Evolutionary conservation across 1,284 basidiomycete species (phyloP).

Genomic region (Sporisorium scitamineum): DNA sequence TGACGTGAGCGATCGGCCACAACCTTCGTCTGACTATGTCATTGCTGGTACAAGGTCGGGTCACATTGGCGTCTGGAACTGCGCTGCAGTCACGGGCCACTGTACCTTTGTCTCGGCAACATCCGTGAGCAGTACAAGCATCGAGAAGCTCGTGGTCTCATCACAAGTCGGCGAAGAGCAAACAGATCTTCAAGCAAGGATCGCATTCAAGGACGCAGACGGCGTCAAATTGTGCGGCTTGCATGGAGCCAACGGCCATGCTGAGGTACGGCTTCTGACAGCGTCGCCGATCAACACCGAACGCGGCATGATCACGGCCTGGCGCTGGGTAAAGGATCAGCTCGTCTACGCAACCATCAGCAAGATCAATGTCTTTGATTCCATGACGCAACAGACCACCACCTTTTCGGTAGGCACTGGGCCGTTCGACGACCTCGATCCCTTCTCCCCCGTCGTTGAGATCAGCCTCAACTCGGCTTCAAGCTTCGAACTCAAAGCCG

Average conservation of each 20-base stretch:
- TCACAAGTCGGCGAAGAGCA: background rate
- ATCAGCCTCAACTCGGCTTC: slow-evolving; percentile 8
- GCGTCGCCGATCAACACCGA: slow-evolving; percentile 4
- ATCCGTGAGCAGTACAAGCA: slow-evolving; percentile 21
- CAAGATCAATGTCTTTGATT: slow-evolving; percentile 14
- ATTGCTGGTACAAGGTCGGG: slow-evolving; percentile 37
- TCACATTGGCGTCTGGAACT: slow-evolving; percentile 35
- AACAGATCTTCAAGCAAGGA: slow-evolving; percentile 6
- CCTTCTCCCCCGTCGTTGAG: slow-evolving; percentile 22
- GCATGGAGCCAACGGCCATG: background rate
- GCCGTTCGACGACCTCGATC: slow-evolving; percentile 14
- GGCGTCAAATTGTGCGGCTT: slow-evolving; percentile 23
- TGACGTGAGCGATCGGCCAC: background rate
- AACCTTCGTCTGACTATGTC: slow-evolving; percentile 11
- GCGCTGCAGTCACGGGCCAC: slow-evolving; percentile 15
- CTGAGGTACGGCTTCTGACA: slow-evolving; percentile 4
- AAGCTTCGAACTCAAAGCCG: background rate
- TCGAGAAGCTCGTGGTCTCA: slow-evolving; percentile 24
- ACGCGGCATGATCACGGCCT: slow-evolving; percentile 23
- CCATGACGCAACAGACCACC: background rate
- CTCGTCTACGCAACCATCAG: slow-evolving; percentile 36
- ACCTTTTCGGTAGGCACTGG: slow-evolving; percentile 4
- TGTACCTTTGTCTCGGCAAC: slow-evolving; percentile 29
- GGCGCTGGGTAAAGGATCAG: slow-evolving; percentile 26
- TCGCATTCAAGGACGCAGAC: slow-evolving; percentile 30